Conservation (phyloP, 179 eudicot genomes). For the Sideroxylon spinosum region DNA sequence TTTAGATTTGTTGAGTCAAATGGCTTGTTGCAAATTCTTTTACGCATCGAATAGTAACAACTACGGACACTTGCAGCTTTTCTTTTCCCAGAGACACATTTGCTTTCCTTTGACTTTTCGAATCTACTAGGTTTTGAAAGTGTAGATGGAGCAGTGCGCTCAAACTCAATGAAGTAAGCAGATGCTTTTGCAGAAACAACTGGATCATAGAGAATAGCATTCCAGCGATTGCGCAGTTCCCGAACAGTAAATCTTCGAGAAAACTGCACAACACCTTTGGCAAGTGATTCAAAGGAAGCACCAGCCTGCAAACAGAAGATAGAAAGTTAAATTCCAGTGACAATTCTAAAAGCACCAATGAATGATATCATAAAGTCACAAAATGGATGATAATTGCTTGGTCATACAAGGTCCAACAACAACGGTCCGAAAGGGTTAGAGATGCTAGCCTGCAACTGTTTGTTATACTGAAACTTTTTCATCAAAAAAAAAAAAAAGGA, state of each 20-base stretch:
- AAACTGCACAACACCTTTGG: constrained; percentile 68
- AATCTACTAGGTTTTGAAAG: constrained; percentile 29
- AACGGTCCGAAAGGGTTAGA: neutral
- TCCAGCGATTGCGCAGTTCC: constrained; percentile 68
- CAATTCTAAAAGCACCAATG: neutral
- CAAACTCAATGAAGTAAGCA: constrained; percentile 44
- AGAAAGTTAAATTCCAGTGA: neutral
- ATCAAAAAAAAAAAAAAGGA: neutral
- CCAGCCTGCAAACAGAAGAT: constrained; percentile 48
- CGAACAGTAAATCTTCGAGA: constrained; percentile 44
- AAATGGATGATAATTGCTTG: neutral
- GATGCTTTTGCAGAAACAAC: constrained; percentile 50
- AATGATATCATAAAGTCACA: neutral
- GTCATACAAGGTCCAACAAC: neutral
- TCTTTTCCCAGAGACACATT: constrained; percentile 41
- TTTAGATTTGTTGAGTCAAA: constrained; percentile 14
- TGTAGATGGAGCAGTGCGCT: constrained; percentile 30
- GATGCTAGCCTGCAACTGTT: neutral
- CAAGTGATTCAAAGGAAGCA: constrained; percentile 73
- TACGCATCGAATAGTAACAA: constrained; percentile 54
- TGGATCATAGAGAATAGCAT: constrained; percentile 60
- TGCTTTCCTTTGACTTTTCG: constrained; percentile 38
- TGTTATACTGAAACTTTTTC: neutral
- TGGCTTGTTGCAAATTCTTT: constrained; percentile 38
- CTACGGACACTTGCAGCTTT: constrained; percentile 52